Evolutionary conservation across 306 rosid genomes (phyloP).

Genomic region (Pachyrhizus erosus): DNA sequence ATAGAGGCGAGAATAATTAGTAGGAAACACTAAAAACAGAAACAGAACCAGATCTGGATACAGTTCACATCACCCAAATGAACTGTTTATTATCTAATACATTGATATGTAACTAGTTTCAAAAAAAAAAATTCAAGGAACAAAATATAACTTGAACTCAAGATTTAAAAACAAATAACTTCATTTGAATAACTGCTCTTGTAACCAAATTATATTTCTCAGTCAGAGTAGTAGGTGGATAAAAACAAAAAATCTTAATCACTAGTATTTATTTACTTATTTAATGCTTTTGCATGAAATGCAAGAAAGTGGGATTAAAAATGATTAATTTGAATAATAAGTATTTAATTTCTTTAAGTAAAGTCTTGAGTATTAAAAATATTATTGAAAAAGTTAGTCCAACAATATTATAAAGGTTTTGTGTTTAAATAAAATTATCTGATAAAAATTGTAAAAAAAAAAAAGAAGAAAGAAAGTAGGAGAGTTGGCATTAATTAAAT

Average conservation of each 20-base stretch:
- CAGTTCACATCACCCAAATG: not conserved
- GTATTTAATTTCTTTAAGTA: too few relatives aligned
- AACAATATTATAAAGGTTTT: not conserved
- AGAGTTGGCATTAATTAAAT: too few relatives aligned
- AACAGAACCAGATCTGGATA: conserved; percentile 30
- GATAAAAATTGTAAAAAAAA: too few relatives aligned
- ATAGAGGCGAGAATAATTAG: not conserved
- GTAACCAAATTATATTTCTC: not conserved
- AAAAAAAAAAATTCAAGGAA: too few relatives aligned
- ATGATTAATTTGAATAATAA: too few relatives aligned
- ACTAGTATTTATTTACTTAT: not conserved
- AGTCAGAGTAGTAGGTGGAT: not conserved
- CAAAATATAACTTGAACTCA: not conserved
- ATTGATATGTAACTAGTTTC: not conserved
- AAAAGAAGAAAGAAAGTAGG: too few relatives aligned
- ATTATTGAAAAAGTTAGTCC: not conserved
- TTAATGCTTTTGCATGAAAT: not conserved
- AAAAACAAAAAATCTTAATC: conserved; percentile 27
- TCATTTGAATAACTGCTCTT: not conserved
- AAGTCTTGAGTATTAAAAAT: not conserved
- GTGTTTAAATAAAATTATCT: too few relatives aligned
- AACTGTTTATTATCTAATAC: not conserved
- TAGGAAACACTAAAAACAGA: not conserved
- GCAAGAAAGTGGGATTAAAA: not conserved
- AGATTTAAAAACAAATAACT: not conserved